A percentile compares a stretch with the other conserved stretches of the same genome.
Conservation (phyloP, 2,329 filamentous ascomycete species). For the Dendryphion nanum region DNA sequence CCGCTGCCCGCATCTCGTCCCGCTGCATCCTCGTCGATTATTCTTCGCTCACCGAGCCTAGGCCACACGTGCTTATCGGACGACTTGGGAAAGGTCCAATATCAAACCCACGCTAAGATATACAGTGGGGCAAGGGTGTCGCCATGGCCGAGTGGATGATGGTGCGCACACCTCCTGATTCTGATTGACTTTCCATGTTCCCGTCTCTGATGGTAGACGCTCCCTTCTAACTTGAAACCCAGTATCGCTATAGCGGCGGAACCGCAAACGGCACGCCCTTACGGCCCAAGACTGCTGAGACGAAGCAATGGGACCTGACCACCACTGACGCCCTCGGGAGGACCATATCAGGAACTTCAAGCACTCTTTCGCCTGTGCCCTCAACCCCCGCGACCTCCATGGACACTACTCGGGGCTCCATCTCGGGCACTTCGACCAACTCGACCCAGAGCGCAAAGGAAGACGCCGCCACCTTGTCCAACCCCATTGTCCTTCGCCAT, state of each 20-base stretch:
- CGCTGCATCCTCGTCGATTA: constrained; percentile 7
- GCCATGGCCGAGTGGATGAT: constrained; percentile 38
- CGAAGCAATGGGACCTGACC: constrained; percentile 38
- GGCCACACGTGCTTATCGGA: constrained; percentile 34
- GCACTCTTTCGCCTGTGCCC: constrained; percentile 16
- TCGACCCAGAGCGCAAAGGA: constrained; percentile 35
- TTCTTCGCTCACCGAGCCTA: constrained; percentile 14
- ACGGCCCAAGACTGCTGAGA: constrained; percentile 31
- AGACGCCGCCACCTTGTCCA: constrained; percentile 14
- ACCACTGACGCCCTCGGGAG: constrained; percentile 36
- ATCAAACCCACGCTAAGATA: constrained; percentile 33
- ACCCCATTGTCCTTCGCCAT: constrained; percentile 66
- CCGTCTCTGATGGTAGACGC: too few species aligned
- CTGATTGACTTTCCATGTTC: constrained; percentile 4
- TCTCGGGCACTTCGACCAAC: constrained; percentile 39
- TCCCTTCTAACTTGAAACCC: constrained; percentile 14
- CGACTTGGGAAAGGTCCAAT: constrained; percentile 30
- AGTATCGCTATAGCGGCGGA: constrained; percentile 37
- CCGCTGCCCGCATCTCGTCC: constrained; percentile 10
- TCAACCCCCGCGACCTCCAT: constrained; percentile 23
- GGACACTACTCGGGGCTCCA: constrained; percentile 38
- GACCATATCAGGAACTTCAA: constrained; percentile 28
- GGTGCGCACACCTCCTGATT: constrained; percentile 21
- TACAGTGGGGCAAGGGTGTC: constrained; percentile 34
- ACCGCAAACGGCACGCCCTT: constrained; percentile 22